These are phyloP conservation scores for Bertia moriformis DNA, from an alignment of 2,329 filamentous ascomycete species.

Conservation along the genomic window DNA sequence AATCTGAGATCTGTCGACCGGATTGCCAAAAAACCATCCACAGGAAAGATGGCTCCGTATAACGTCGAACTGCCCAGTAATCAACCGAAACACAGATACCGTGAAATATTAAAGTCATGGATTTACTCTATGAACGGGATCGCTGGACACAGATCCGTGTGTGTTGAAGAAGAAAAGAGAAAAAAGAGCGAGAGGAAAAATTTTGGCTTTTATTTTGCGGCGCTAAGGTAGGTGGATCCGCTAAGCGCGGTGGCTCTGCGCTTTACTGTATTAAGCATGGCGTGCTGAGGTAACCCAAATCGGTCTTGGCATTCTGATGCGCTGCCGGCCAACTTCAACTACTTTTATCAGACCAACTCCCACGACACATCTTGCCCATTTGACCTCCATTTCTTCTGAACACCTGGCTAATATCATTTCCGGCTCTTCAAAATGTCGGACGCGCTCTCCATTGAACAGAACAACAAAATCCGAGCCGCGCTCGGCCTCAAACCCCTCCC, in stretches of 20 bases:
- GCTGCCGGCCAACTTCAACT: too few relatives aligned
- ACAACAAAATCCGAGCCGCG: slow-evolving; percentile 77
- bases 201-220: slow-evolving; percentile 11
- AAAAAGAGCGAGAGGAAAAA: slow-evolving; percentile 19
- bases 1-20: slow-evolving; percentile 91
- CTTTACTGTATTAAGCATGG: too few relatives aligned
- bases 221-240: too few relatives aligned
- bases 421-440: slow-evolving; percentile 32
- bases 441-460: slow-evolving; percentile 73
- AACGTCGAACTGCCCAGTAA: slow-evolving; percentile 73
- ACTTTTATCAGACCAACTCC: too few relatives aligned
- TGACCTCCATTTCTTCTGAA: not conserved
- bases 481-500: slow-evolving; percentile 83
- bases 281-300: too few relatives aligned
- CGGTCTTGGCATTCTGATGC: too few relatives aligned
- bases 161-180: slow-evolving; percentile 10
- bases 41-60: slow-evolving; percentile 54
- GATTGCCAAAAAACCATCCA: slow-evolving; percentile 65
- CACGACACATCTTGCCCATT: not conserved
- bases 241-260: too few relatives aligned
- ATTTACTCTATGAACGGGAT: slow-evolving; percentile 72
- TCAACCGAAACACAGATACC: slow-evolving; percentile 67
- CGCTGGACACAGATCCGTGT: slow-evolving; percentile 74
- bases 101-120: slow-evolving; percentile 69
- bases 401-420: too few relatives aligned